Percentiles rank a stretch among this genome's conserved stretches.
Evolutionary conservation across 805 yeast genomes (phyloP).

Genomic region (Starmerella gropengiesseri): DNA sequence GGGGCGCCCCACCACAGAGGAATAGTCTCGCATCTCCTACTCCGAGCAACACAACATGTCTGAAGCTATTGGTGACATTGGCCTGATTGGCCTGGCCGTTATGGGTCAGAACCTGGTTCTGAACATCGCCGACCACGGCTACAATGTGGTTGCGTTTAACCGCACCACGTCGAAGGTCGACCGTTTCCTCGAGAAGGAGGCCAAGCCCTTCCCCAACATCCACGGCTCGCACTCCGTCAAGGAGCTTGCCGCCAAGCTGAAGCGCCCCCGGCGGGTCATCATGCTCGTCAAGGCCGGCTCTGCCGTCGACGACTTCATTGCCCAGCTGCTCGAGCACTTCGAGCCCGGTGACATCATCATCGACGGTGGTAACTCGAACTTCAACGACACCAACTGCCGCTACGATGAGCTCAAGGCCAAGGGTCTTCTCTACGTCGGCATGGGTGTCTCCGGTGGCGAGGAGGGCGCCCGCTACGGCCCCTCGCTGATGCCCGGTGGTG

Average conservation of each 20-base stretch:
- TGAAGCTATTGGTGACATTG: constrained; percentile 64
- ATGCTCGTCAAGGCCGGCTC: constrained; percentile 91
- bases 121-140: constrained; percentile 98
- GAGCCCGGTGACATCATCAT: constrained; percentile 97
- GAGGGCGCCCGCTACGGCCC: constrained; percentile 99
- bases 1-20: background rate
- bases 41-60: constrained; percentile 10
- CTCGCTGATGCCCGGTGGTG: constrained; percentile 99
- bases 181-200: constrained; percentile 84
- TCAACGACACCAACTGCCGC: constrained; percentile 98
- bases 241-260: constrained; percentile 77
- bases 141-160: constrained; percentile 96
- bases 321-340: constrained; percentile 76
- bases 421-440: constrained; percentile 90
- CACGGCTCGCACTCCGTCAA: constrained; percentile 88
- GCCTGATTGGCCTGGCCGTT: constrained; percentile 98
- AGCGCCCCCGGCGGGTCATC: constrained; percentile 94
- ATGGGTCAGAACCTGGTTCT: constrained; percentile 95
- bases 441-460: constrained; percentile 99
- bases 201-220: constrained; percentile 79
- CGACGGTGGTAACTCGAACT: constrained; percentile 99
- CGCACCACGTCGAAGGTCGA: constrained; percentile 95
- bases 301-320: constrained; percentile 87
- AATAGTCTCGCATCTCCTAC: background rate
- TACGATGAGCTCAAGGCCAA: constrained; percentile 74